These are phyloP conservation scores for Nakaseomyces bracarensis DNA, from an alignment of 1,139 yeast genomes.

Conservation along the genomic window DNA sequence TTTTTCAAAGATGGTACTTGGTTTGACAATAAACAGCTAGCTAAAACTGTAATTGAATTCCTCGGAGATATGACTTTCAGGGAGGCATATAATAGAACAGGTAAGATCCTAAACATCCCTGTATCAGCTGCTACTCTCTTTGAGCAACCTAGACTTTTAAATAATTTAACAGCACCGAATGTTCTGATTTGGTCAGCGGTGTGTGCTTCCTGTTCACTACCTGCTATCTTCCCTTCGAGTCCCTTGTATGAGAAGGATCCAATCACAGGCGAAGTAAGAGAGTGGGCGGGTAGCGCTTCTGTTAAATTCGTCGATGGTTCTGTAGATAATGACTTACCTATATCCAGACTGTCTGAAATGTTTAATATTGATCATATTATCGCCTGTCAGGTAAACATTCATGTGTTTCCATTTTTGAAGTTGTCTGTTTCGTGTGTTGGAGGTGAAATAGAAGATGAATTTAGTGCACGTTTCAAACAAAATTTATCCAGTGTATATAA, in stretches of 20 bases:
- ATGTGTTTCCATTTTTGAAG: conserved; percentile 78
- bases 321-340: conserved; percentile 89
- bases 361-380: conserved; percentile 94
- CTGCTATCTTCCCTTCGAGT: conserved; percentile 82
- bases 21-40: conserved; percentile 69
- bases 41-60: conserved; percentile 63
- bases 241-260: conserved; percentile 79
- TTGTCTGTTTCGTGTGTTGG: conserved; percentile 60
- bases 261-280: conserved; percentile 44
- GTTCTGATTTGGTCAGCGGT: conserved; percentile 95
- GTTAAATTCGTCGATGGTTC: conserved; percentile 91
- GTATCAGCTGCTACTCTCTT: conserved; percentile 80
- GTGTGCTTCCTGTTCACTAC: conserved; percentile 92
- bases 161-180: conserved; percentile 90
- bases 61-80: conserved; percentile 92
- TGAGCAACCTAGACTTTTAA: conserved; percentile 74
- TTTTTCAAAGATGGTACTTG: conserved; percentile 59
- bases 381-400: conserved; percentile 96
- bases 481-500: conserved; percentile 51
- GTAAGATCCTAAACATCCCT: conserved; percentile 75
- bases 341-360: conserved; percentile 84
- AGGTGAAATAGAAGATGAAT: conserved; percentile 58
- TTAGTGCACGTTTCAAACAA: conserved; percentile 47
- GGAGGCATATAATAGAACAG: conserved; percentile 86
- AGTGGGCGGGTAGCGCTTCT: conserved; percentile 71